A percentile compares a stretch with the other conserved stretches of the same genome.
These are phyloP conservation scores for Podospora pseudocomata DNA, from an alignment of 495 filamentous ascomycete species.

Conservation along the genomic window DNA sequence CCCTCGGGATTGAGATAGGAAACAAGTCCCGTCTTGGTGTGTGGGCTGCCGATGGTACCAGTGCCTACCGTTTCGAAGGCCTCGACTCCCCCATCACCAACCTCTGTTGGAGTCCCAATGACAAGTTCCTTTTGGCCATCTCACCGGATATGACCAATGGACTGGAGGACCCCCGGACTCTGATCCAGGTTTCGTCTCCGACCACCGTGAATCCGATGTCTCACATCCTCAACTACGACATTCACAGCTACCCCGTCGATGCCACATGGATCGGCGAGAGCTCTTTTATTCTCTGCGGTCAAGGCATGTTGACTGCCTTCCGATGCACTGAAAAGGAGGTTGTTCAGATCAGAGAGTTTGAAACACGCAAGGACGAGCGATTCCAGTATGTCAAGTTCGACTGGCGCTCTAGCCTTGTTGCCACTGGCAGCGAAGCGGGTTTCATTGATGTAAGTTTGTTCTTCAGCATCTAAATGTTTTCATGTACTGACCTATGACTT, in stretches of 20 bases:
- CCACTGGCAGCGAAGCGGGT: conserved; percentile 50
- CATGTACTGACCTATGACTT: background rate
- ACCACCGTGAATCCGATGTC: conserved; percentile 36
- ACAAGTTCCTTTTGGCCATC: conserved; percentile 52
- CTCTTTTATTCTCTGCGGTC: conserved; percentile 59
- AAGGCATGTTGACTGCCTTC: conserved; percentile 45
- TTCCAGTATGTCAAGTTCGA: conserved; percentile 51
- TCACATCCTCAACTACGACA: conserved; percentile 43
- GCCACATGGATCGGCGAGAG: conserved; percentile 58
- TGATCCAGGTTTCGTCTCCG: conserved; percentile 51
- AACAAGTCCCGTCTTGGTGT: conserved; percentile 62
- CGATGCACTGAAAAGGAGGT: conserved; percentile 39
- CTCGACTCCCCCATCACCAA: conserved; percentile 53
- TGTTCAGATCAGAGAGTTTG: conserved; percentile 35
- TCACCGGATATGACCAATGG: conserved; percentile 38
- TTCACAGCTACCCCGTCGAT: conserved; percentile 48
- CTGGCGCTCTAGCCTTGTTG: conserved; percentile 40
- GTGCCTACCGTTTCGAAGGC: conserved; percentile 42
- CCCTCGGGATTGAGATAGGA: conserved; percentile 63
- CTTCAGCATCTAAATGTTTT: background rate
- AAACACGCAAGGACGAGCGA: conserved; percentile 40
- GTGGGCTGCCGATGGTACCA: conserved; percentile 59
- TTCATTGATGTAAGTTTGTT: conserved; percentile 46
- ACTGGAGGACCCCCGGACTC: conserved; percentile 39
- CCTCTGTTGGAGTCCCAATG: conserved; percentile 58